Percentiles rank a stretch among this genome's conserved stretches.
These are phyloP conservation scores for Coprinopsis cinerea DNA, from an alignment of 768 basidiomycete genomes.

Conservation along the genomic window DNA sequence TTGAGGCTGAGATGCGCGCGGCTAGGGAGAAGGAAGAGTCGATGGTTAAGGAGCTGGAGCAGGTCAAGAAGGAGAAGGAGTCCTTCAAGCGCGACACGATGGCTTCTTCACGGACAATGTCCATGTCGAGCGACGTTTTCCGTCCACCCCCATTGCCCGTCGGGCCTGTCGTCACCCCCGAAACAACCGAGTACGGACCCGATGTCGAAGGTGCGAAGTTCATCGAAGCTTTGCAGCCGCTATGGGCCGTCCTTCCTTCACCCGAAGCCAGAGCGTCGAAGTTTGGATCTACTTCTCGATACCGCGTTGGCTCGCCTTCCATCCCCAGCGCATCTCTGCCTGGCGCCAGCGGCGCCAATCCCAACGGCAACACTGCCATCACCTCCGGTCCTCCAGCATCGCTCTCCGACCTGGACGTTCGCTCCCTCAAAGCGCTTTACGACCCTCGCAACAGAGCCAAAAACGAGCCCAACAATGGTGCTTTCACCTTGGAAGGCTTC, in stretches of 20 bases:
- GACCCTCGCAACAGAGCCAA: conserved; percentile 27
- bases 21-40: conserved; percentile 40
- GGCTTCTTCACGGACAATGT: background rate
- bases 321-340: conserved; percentile 30
- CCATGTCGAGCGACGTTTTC: background rate
- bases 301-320: conserved; percentile 43
- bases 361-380: background rate
- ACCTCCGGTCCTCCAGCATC: conserved; percentile 38
- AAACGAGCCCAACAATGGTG: conserved; percentile 21
- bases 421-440: conserved; percentile 79
- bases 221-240: conserved; percentile 55
- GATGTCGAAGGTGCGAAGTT: conserved; percentile 47
- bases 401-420: conserved; percentile 80
- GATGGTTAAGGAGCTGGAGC: conserved; percentile 48
- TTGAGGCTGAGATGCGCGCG: conserved; percentile 44
- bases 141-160: conserved; percentile 12
- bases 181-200: conserved; percentile 17
- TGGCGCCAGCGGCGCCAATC: conserved; percentile 37
- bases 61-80: conserved; percentile 46
- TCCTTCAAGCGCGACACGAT: conserved; percentile 37
- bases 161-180: conserved; percentile 23
- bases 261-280: conserved; percentile 74
- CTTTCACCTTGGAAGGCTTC: conserved; percentile 74
- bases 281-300: conserved; percentile 36
- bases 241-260: conserved; percentile 83